Base-by-base conservation (phyloP, 1,284 basidiomycete genomes). In the Lignosus rhinocerotis region DNA sequence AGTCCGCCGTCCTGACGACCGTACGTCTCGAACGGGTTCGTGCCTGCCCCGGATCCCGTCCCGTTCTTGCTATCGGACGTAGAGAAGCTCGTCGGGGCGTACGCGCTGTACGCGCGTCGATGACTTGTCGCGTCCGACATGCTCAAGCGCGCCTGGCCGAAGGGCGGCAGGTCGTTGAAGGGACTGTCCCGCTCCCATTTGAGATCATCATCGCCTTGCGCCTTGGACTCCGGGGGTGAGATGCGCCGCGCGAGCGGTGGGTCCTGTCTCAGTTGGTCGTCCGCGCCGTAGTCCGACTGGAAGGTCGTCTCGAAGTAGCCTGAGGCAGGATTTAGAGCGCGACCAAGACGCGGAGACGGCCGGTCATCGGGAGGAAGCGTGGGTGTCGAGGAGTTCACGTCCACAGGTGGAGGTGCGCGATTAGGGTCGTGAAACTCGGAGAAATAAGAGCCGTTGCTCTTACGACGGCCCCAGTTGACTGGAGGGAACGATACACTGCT, bases 381-480 rank as follows among this genome's bases (percentile, higher is more conserved):
- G 48, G 60, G 50, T n/a, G 39, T 33, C 30, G 42, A 33, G 30
- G 12, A 42, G 53, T 44, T 34, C n/a, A 32, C 43, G 57, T 52
- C 63, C 11, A 12, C 34, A n/a, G 60, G 56, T n/a, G 32, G 52
- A 17, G 63, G 65, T 11, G 58, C 65, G 48, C 60, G 67, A 38
- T 48, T 63, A 62, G 74, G 51, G 68, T 78, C 69, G 64, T 74
- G 72, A 33, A 73, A 66, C 48, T 72, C 73, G 25, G 72, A 72
- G 65, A 85, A 84, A 67, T 85, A 86, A 9, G 86, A 84, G 1
- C 82, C 85, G 1, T 73, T 71, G 56, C 77, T 71, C 60, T 78
- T 80, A 44, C 70, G 70, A 17, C 69, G 67, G 8, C 83, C 85
- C 88, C 88, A 90, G n/a, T 81, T 77, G 21, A 73, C 64, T 8